phyloP scores from a whole-genome alignment of 2,329 filamentous ascomycete genomes.

The Furcasterigmium furcatum region DNA sequence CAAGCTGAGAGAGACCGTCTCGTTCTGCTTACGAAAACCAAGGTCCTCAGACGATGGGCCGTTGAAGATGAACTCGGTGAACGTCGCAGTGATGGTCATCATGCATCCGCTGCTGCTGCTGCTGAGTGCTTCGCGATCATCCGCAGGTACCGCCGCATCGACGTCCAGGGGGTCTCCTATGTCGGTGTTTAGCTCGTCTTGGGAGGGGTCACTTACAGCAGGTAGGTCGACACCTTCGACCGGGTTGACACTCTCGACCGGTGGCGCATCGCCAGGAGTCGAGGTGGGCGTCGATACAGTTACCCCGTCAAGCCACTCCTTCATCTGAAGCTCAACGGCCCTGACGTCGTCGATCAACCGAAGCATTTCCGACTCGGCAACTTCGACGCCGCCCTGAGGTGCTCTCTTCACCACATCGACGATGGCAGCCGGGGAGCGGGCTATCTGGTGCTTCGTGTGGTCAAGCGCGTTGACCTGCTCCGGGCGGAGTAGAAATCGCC shows the following conservation, averaged over 20 bases:
- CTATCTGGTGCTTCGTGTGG: background rate
- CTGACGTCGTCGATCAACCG: slow-evolving; percentile 5
- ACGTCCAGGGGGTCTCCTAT: too few relatives aligned
- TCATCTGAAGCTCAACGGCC: slow-evolving; percentile 6
- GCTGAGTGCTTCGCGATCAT: background rate
- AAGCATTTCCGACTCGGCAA: slow-evolving; percentile 1
- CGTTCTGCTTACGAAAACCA: too few relatives aligned
- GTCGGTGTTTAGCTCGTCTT: background rate
- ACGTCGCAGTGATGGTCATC: slow-evolving; percentile 11
- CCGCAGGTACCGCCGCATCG: too few relatives aligned
- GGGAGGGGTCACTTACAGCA: background rate
- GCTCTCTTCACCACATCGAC: background rate
- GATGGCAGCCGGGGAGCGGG: background rate
- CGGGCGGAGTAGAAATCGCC: background rate
- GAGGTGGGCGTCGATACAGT: background rate
- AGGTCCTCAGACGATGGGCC: slow-evolving; percentile 3
- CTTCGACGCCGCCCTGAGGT: background rate
- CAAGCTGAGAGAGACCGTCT: too few relatives aligned
- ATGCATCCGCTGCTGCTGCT: slow-evolving; percentile 9
- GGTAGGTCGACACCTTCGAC: too few relatives aligned
- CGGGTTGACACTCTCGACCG: background rate
- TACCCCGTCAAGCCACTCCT: slow-evolving; percentile 2
- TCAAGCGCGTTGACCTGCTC: background rate
- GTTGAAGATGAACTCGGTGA: slow-evolving; percentile 10
- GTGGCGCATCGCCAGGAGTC: background rate